phyloP scores from a whole-genome alignment of 768 basidiomycete genomes.

The Suillus weaverae region DNA sequence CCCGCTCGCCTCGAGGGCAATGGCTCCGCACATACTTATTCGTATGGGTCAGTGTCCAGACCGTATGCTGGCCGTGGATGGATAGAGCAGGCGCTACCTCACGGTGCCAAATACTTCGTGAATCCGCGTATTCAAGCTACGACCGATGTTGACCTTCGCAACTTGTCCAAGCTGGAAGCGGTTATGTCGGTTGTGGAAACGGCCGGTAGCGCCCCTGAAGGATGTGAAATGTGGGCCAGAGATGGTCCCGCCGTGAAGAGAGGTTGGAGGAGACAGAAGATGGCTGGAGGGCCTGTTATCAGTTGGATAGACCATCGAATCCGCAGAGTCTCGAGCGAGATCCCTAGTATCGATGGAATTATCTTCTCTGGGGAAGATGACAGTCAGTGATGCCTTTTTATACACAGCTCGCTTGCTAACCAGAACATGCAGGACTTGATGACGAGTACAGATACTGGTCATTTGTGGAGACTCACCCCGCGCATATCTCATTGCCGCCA shows the following conservation, averaged over 20 bases:
- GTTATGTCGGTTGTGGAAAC: slow-evolving; percentile 33
- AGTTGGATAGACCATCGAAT: slow-evolving; percentile 70
- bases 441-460: slow-evolving; percentile 81
- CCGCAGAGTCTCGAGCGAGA: slow-evolving; percentile 50
- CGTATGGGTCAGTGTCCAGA: slow-evolving; percentile 26
- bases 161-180: slow-evolving; percentile 46
- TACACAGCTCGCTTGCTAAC: background rate
- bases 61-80: slow-evolving; percentile 53
- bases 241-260: slow-evolving; percentile 35
- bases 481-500: slow-evolving; percentile 58
- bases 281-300: slow-evolving; percentile 37
- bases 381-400: slow-evolving; percentile 32
- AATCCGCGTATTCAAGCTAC: slow-evolving; percentile 60
- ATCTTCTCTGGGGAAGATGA: slow-evolving; percentile 37
- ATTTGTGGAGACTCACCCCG: slow-evolving; percentile 78
- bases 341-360: slow-evolving; percentile 34
- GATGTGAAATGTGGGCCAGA: slow-evolving; percentile 66
- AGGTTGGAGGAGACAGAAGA: slow-evolving; percentile 31
- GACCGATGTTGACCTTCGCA: slow-evolving; percentile 71
- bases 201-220: slow-evolving; percentile 35
- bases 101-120: slow-evolving; percentile 67
- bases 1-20: slow-evolving; percentile 26
- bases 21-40: slow-evolving; percentile 29
- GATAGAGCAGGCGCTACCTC: slow-evolving; percentile 76
- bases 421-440: slow-evolving; percentile 54